Evolutionary conservation across 148 eudicot genomes (phyloP).

Genomic region (Persicaria tinctoria): DNA sequence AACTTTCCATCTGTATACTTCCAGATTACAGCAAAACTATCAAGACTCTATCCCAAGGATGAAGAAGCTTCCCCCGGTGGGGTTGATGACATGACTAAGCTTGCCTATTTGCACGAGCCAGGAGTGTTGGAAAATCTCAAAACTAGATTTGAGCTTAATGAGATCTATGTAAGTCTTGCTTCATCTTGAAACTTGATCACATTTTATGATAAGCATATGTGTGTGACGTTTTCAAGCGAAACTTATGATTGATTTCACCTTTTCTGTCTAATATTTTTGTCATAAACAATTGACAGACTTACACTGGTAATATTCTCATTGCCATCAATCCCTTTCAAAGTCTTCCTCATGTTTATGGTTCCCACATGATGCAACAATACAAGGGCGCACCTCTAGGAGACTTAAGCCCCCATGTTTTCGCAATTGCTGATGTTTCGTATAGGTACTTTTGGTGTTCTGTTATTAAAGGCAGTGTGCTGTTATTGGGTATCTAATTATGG

Average conservation of each 20-base stretch:
- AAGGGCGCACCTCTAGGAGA: constrained; percentile 95
- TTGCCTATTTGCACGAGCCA: constrained; percentile 94
- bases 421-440: constrained; percentile 92
- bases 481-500: not conserved
- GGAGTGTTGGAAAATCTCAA: constrained; percentile 82
- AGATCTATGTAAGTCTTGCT: constrained; percentile 67
- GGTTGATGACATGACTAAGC: constrained; percentile 98
- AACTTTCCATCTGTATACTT: constrained; percentile 11
- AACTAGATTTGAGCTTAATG: constrained; percentile 91
- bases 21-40: constrained; percentile 70
- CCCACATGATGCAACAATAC: constrained; percentile 98
- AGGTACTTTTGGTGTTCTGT: constrained; percentile 37
- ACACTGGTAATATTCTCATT: constrained; percentile 94
- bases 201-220: not conserved
- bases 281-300: constrained; percentile 53
- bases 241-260: not conserved
- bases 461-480: not conserved
- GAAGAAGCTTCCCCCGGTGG: constrained; percentile 96
- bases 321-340: constrained; percentile 98
- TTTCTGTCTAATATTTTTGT: constrained; percentile 7
- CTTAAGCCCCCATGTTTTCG: constrained; percentile 95
- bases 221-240: not conserved
- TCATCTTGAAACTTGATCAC: not conserved
- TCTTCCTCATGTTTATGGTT: constrained; percentile 78
- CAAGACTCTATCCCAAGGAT: constrained; percentile 78